Percentiles rank a stretch among this genome's conserved stretches.
phyloP scores from a whole-genome alignment of 2,329 filamentous ascomycete genomes.

The Hypoxylon sp. region DNA sequence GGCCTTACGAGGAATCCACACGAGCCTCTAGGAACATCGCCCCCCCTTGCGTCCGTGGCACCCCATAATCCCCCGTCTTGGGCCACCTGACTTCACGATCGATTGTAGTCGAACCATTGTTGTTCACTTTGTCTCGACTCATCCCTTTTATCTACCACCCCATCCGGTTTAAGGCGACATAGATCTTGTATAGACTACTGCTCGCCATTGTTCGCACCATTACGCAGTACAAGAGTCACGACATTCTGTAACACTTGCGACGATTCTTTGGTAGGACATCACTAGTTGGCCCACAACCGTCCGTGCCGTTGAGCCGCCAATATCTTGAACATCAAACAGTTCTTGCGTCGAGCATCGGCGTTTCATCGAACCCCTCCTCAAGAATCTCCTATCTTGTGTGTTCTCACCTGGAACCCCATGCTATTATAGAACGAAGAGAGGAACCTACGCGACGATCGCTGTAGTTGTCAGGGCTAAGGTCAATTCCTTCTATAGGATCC shows the following conservation, averaged over 20 bases:
- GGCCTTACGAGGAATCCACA: slow-evolving; percentile 29
- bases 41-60: slow-evolving; percentile 36
- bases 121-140: slow-evolving; percentile 9
- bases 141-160: slow-evolving; percentile 12
- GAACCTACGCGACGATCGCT: slow-evolving; percentile 22
- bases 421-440: slow-evolving; percentile 21
- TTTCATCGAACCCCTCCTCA: slow-evolving; percentile 16
- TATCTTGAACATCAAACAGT: slow-evolving; percentile 26
- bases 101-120: slow-evolving; percentile 29
- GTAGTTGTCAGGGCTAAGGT: slow-evolving; percentile 19
- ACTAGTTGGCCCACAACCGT: slow-evolving; percentile 19
- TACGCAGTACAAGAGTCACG: slow-evolving; percentile 26
- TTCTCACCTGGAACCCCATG: slow-evolving; percentile 24
- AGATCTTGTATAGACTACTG: slow-evolving; percentile 24
- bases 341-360: slow-evolving; percentile 17
- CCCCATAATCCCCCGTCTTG: slow-evolving; percentile 30
- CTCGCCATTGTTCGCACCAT: slow-evolving; percentile 27
- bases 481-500: slow-evolving; percentile 16
- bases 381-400: slow-evolving; percentile 8
- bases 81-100: slow-evolving; percentile 32
- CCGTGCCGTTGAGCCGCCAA: slow-evolving; percentile 24
- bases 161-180: slow-evolving; percentile 12
- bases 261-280: slow-evolving; percentile 12
- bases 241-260: slow-evolving; percentile 28
- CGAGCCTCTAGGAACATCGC: slow-evolving; percentile 39